These are phyloP conservation scores for Metschnikowia koreensis DNA, from an alignment of 805 yeast species.

Conservation along the genomic window DNA sequence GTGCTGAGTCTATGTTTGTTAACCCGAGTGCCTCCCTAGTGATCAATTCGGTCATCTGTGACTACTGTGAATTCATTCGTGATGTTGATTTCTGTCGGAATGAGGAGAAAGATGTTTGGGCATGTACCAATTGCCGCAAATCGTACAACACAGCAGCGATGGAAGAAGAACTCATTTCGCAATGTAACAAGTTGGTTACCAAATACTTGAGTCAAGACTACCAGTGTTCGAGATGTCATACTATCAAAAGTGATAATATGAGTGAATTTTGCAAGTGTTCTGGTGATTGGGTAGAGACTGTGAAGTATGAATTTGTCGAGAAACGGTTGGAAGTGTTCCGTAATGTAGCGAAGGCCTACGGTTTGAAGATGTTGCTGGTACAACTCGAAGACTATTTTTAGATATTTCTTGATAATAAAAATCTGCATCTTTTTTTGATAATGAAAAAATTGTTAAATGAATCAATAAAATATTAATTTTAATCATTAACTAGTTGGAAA, in stretches of 20 bases:
- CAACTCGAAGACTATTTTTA: conserved; percentile 27
- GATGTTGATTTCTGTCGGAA: conserved; percentile 85
- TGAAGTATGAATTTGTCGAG: conserved; percentile 44
- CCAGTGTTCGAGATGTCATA: conserved; percentile 74
- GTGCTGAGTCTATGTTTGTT: conserved; percentile 64
- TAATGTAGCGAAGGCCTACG: conserved; percentile 60
- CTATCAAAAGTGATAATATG: conserved; percentile 64
- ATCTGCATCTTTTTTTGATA: no score
- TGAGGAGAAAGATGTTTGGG: conserved; percentile 50
- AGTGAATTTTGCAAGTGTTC: conserved; percentile 82
- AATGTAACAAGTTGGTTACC: conserved; percentile 54
- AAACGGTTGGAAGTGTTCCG: conserved; percentile 48
- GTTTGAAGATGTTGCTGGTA: conserved; percentile 52
- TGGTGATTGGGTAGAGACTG: conserved; percentile 72
- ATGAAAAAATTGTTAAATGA: neutral
- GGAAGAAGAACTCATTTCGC: conserved; percentile 76
- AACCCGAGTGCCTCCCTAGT: conserved; percentile 73
- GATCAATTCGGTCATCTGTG: conserved; percentile 71
- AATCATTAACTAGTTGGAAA: neutral
- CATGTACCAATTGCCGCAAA: conserved; percentile 64
- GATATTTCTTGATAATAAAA: neutral
- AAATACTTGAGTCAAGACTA: conserved; percentile 75
- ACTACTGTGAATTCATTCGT: conserved; percentile 67
- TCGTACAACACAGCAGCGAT: conserved; percentile 63
- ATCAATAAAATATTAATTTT: neutral